Evolutionary conservation across 2,329 filamentous ascomycete species (phyloP), one percentile per base, ranked within the genome.

Genomic region (Fusarium duplospermum): DNA sequence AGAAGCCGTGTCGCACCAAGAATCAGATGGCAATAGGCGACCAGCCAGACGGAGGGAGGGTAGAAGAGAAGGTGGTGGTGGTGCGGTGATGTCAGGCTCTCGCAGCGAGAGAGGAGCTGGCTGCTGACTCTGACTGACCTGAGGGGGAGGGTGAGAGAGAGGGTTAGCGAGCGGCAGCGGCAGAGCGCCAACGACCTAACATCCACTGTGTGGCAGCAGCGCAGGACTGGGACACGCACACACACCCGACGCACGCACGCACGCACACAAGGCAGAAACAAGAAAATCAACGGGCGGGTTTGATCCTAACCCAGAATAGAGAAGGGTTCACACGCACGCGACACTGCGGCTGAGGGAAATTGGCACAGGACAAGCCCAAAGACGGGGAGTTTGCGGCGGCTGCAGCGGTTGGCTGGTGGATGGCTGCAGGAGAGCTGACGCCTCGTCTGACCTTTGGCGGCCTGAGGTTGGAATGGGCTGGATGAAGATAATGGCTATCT

Each of bases 161-260:
- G 40, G 47, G 56, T 68, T 71, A 76, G 73, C 67, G 72, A 74
- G 73, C 74, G 74, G 74, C 73, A 75, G 67, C 64, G 58, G 62
- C 58, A 66, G 50, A 57, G 65, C 62, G 62, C 62, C 72, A 70
- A 72, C 45, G 20, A 64, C 47, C 47, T 52, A 52, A 52, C 47
- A 29, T n/a, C 24, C 24, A 52, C 42, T 45, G 42, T 45, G 62
- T 42, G 29, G 45, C 38, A 40, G 67, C 52, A 66, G 61, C 24
- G 42, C 64, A 61, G 38, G 61, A 33, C 31, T 33, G 31, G 31
- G 31, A 60, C 62, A 54, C 57, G 20, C 57, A 66, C 64, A 16
- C 57, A 66, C 64, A 11, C 33, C 13, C 36, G 40, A 40, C 35
- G 20, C 24, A 27, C 38, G 31, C 71, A 54, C 56, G 54, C 36